These are phyloP conservation scores for Nissolia schottii DNA, from an alignment of 306 rosid species.

Conservation along the genomic window DNA sequence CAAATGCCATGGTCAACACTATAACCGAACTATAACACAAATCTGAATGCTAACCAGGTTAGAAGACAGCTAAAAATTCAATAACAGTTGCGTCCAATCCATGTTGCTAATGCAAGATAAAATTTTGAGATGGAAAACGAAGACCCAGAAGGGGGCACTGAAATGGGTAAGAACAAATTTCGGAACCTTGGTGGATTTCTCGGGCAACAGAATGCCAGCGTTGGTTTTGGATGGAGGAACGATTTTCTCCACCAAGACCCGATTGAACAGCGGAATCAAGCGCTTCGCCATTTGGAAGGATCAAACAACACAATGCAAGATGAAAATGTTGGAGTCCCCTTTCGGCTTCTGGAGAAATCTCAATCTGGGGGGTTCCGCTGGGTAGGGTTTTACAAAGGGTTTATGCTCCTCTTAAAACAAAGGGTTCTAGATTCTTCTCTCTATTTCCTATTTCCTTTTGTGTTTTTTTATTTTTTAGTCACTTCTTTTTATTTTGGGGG, in stretches of 20 bases:
- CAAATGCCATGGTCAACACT: neutral
- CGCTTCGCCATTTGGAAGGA: conserved; percentile 60
- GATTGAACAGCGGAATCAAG: conserved; percentile 64
- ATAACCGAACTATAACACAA: neutral
- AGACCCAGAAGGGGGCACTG: conserved; percentile 1
- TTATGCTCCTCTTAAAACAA: neutral
- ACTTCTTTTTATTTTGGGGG: no score
- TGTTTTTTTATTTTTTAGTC: neutral
- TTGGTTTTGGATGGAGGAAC: conserved; percentile 63
- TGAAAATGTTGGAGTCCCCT: neutral
- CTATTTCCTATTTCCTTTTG: neutral
- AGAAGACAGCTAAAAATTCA: neutral
- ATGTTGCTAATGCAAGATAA: neutral
- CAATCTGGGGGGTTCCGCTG: neutral
- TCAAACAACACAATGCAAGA: neutral
- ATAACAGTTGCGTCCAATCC: neutral
- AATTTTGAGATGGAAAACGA: neutral
- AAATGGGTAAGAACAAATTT: neutral
- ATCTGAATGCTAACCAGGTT: neutral
- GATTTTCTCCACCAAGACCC: conserved; percentile 71
- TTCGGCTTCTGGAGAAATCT: neutral
- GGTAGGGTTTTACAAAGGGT: conserved; percentile 38
- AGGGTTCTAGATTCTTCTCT: conserved; percentile 12
- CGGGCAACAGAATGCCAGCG: conserved; percentile 54
- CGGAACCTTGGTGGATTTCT: conserved; percentile 58